Base-by-base conservation (phyloP, 441 rosid genomes). In the Capsella rubella region DNA sequence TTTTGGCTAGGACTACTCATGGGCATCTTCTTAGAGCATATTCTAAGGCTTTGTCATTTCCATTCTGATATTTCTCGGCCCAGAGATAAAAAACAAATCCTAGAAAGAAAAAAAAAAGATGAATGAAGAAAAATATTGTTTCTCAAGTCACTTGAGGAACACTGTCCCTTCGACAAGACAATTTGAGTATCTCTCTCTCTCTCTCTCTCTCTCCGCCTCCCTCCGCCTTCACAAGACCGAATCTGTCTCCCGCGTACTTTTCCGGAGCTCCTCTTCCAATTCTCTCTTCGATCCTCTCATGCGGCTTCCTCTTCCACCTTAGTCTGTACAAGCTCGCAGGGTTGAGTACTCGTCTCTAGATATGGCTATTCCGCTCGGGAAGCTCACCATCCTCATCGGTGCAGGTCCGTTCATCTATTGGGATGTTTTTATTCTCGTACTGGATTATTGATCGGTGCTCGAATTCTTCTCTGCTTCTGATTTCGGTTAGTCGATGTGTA, bases 361-460 rank as follows among this genome's bases (percentile, higher is more conserved):
- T 55, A 90, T 90, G 93, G 89, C 96, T 82, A 86, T 90, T 65
- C 77, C 96, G 13, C 72, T 95, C 37, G 97, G 89, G 71, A 92
- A 95, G 92, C 76, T 95, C 74, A 82, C 90, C 39, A 76, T 95
- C 76, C 87, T 92, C 81, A 86, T 88, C 73, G 98, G 99, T 25
- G 99, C 98, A 87, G 99, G 99, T 95, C 7, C 52, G 89, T 87
- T 0, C 53, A 42, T 10, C 43, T 27, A 0, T 8, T 1, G 6
- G 67, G 49, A 7, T 8, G 9, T 4, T 43, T 43, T 34, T 25
- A 3, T 43, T 53, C 2, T 65, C 37, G 27, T 40, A 18, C 15
- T 54, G 4, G 12, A 7, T 59, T 11, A 14, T 58, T 4, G 29
- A 3, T 64, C 49, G 40, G n/a, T 69, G 32, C 32, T 50, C 11